A percentile compares a stretch with the other conserved stretches of the same genome.
These are phyloP conservation scores for Dendrostoma leiphaemia DNA, from an alignment of 2,329 filamentous ascomycete species.

Conservation along the genomic window DNA sequence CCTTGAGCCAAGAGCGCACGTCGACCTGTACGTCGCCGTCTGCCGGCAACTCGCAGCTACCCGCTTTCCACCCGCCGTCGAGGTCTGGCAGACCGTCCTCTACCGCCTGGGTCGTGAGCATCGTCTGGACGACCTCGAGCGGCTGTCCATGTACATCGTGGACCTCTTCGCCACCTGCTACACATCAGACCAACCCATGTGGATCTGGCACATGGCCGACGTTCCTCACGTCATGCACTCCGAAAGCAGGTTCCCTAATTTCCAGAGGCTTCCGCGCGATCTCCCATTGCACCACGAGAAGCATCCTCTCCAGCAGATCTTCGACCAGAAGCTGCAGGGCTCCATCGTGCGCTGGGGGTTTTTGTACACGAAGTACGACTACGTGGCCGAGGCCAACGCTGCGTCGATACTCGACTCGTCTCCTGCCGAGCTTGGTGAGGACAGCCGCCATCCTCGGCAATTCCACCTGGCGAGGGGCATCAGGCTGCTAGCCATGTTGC, in stretches of 20 bases:
- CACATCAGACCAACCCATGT: conserved; percentile 28
- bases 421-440: background rate
- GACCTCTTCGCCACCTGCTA: conserved; percentile 33
- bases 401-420: background rate
- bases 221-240: conserved; percentile 32
- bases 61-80: conserved; percentile 37
- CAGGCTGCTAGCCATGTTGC: conserved; percentile 31
- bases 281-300: conserved; percentile 37
- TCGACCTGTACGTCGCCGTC: conserved; percentile 32
- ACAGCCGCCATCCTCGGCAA: conserved; percentile 13
- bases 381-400: conserved; percentile 9
- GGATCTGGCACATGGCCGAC: conserved; percentile 44
- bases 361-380: conserved; percentile 30
- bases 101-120: conserved; percentile 42
- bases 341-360: conserved; percentile 46
- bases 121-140: conserved; percentile 43
- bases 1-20: conserved; percentile 4
- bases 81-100: conserved; percentile 43
- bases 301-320: conserved; percentile 48
- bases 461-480: conserved; percentile 31
- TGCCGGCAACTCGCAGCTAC: conserved; percentile 36
- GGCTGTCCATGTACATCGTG: conserved; percentile 41
- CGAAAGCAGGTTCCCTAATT: conserved; percentile 30
- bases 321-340: conserved; percentile 37
- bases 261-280: conserved; percentile 38